These are phyloP conservation scores for Paecilomyces formosus DNA, from an alignment of 2,329 filamentous ascomycete species.

Conservation along the genomic window DNA sequence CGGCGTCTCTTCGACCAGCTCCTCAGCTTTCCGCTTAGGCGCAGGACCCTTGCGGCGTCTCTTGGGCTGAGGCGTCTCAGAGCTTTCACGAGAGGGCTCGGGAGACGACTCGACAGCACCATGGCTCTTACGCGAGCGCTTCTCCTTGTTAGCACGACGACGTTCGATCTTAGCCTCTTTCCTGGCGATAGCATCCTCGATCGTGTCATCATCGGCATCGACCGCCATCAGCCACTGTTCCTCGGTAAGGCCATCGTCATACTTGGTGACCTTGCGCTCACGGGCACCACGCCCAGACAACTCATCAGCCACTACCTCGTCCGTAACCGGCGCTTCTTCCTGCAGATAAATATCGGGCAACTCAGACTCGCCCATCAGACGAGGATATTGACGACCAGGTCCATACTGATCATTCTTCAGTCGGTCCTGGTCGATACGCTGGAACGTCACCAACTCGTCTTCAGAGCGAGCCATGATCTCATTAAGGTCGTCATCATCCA, in stretches of 20 bases:
- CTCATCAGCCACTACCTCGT: constrained; percentile 62
- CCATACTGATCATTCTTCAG: constrained; percentile 63
- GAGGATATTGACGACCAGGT: constrained; percentile 58
- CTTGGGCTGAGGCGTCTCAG: constrained; percentile 70
- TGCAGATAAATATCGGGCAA: constrained; percentile 89
- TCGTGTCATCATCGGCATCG: constrained; percentile 89
- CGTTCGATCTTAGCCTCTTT: constrained; percentile 81
- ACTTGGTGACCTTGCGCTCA: constrained; percentile 88
- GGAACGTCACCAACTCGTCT: constrained; percentile 68
- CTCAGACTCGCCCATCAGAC: constrained; percentile 80
- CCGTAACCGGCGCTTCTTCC: constrained; percentile 72
- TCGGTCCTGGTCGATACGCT: constrained; percentile 73
- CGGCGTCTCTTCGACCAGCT: constrained; percentile 68
- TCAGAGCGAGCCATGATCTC: constrained; percentile 87
- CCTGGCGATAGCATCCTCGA: constrained; percentile 84
- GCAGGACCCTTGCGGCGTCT: constrained; percentile 70
- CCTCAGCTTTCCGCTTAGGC: constrained; percentile 83
- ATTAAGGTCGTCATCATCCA: constrained; percentile 97
- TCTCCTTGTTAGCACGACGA: constrained; percentile 67
- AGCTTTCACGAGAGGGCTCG: constrained; percentile 69
- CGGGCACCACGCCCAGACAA: constrained; percentile 80
- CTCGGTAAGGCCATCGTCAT: constrained; percentile 95
- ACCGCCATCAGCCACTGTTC: constrained; percentile 99
- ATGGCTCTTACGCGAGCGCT: constrained; percentile 41
- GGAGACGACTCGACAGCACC: constrained; percentile 62